These are phyloP conservation scores for Arthroderma uncinatum DNA, from an alignment of 2,329 filamentous ascomycete species.

Conservation along the genomic window DNA sequence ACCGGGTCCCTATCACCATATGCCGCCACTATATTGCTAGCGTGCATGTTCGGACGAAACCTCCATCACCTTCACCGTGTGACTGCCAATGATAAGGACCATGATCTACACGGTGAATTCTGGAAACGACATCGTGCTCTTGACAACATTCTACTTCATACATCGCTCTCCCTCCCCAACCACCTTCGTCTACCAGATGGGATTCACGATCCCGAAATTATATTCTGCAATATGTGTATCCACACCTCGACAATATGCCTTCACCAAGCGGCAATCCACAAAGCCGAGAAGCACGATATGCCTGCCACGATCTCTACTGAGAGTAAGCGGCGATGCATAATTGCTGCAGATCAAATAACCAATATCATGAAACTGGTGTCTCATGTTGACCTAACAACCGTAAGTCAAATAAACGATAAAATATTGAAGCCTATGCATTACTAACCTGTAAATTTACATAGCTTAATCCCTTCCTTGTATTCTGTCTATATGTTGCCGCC, in stretches of 20 bases:
- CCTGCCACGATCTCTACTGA: conserved; percentile 68
- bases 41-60: conserved; percentile 84
- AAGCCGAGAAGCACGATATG: conserved; percentile 79
- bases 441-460: conserved; percentile 31
- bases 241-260: conserved; percentile 93
- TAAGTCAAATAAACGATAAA: conserved; percentile 38
- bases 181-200: conserved; percentile 69
- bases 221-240: conserved; percentile 94
- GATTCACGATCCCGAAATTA: conserved; percentile 66
- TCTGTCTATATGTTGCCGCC: conserved; percentile 91
- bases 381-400: conserved; percentile 71
- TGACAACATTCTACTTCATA: conserved; percentile 84
- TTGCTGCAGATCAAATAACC: conserved; percentile 84
- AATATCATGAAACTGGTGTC: conserved; percentile 93
- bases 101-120: conserved; percentile 84
- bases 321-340: conserved; percentile 86
- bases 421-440: conserved; percentile 1
- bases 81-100: conserved; percentile 65
- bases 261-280: conserved; percentile 97
- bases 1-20: conserved; percentile 64
- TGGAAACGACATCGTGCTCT: conserved; percentile 87
- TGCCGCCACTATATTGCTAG: conserved; percentile 69
- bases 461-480: conserved; percentile 94
- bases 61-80: conserved; percentile 83
- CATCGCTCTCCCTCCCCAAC: conserved; percentile 67